These are phyloP conservation scores for Sherardia arvensis DNA, from an alignment of 257 asterid genomes.

Conservation along the genomic window DNA sequence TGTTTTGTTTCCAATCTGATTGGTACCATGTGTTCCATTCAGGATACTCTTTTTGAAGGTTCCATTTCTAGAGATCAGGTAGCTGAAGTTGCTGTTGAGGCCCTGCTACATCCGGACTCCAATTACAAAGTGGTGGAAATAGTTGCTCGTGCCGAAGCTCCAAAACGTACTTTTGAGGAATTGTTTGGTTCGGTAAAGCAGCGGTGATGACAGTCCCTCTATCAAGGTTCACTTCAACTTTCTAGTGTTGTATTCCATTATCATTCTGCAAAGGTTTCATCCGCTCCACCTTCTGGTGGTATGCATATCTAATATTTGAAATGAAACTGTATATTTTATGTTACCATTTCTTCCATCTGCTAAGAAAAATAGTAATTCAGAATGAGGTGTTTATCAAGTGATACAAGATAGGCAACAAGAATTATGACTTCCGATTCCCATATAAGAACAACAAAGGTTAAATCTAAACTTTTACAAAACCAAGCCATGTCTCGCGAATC, in stretches of 20 bases:
- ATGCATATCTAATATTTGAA: background rate
- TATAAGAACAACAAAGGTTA: no score
- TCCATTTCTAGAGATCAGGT: slow-evolving; percentile 91
- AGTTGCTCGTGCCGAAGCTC: slow-evolving; percentile 69
- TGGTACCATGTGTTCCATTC: background rate
- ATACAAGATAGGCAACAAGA: no score
- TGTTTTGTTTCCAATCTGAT: background rate
- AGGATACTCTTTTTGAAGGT: slow-evolving; percentile 85
- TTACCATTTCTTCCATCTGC: no score
- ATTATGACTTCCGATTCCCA: no score
- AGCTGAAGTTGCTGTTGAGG: slow-evolving; percentile 89
- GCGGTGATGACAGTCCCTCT: slow-evolving; percentile 19
- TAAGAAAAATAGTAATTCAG: no score
- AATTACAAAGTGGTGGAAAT: slow-evolving; percentile 79
- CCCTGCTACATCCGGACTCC: slow-evolving; percentile 63
- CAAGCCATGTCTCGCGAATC: no score
- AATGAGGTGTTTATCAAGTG: no score
- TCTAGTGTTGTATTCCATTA: background rate
- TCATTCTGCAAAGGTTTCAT: background rate
- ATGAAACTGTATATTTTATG: no score
- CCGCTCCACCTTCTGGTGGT: background rate
- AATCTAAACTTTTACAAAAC: no score
- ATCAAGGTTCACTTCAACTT: background rate
- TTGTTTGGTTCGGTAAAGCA: slow-evolving; percentile 67
- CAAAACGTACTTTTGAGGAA: slow-evolving; percentile 63